Conservation (phyloP, 2,329 filamentous ascomycete genomes). For the Hypomyces rosellus region DNA sequence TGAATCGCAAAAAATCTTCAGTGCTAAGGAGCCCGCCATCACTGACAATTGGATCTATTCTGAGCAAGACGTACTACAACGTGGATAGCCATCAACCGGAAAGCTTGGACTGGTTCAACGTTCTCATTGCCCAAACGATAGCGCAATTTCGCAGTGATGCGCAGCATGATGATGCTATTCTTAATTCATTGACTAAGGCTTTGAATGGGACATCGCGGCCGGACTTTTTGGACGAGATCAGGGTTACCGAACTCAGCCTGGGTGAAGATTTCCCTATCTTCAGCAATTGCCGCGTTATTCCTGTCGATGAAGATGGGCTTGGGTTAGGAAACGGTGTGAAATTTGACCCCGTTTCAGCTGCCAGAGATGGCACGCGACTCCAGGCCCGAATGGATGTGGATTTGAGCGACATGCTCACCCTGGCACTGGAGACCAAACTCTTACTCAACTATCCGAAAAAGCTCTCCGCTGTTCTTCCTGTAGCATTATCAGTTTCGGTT, state of each 20-base stretch:
- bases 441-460: constrained; percentile 92
- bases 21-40: constrained; percentile 66
- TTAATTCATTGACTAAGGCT: constrained; percentile 75
- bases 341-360: constrained; percentile 47
- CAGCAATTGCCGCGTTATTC: constrained; percentile 94
- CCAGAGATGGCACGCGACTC: constrained; percentile 63
- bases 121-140: constrained; percentile 91
- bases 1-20: constrained; percentile 62
- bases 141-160: constrained; percentile 92
- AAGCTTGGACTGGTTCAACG: constrained; percentile 98
- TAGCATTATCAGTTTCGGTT: constrained; percentile 85
- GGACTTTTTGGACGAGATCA: constrained; percentile 88
- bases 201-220: constrained; percentile 84
- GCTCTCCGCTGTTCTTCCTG: constrained; percentile 79
- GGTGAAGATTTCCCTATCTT: constrained; percentile 98
- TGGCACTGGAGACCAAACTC: constrained; percentile 90
- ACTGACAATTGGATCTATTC: constrained; percentile 86
- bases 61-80: constrained; percentile 97
- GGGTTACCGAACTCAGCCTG: constrained; percentile 85
- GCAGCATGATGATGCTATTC: constrained; percentile 82
- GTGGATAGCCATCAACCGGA: constrained; percentile 93
- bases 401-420: constrained; percentile 88
- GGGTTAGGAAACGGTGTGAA: constrained; percentile 45
- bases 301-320: constrained; percentile 73
- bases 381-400: constrained; percentile 98